Base-by-base conservation (phyloP, 257 asterid genomes). In the Scutellaria baicalensis region DNA sequence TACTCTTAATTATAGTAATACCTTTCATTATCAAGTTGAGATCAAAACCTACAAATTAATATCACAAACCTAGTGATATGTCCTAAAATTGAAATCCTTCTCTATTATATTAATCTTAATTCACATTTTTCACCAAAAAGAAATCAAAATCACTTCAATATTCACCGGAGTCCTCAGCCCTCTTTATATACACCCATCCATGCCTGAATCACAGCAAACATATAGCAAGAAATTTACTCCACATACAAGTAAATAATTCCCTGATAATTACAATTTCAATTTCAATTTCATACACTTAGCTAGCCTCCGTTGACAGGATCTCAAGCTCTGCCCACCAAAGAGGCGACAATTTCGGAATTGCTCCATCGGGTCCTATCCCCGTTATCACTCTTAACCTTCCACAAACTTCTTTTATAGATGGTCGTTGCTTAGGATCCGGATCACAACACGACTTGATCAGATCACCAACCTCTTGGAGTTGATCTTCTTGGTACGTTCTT, bases 271-370 rank as follows among this genome's bases (percentile, higher is more conserved):
- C 75, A 61, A 40, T 40, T 62, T 73, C 77, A n/a, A n/a, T 42
- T 62, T n/a, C n/a, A 48, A 52, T 42, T 66, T 70, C 76, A 36
- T 60, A 23, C 27, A 23, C 20, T n/a, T 38, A 69, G 40, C 9
- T 36, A 33, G 77, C 91, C 59, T 87, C 95, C 48, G 80, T 72
- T 8, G 97, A 87, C 51, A 82, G 77, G 63, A 91, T 89, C 86
- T 91, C 96, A 39, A 94, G 89, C 68, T 94, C 99, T 21, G 97
- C 97, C 96, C 97, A 91, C 99, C 99, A 94, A 49, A 89, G 93
- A 9, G 96, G 95, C 0, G 99, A 94, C 31, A 88, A 43, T 78
- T 81, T 87, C n/a, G 99, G 99, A 1, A 78, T 50, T 0, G 97
- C 99, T 13, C 82, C 93, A 18, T 91, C 96, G 0, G 93, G 96